Conservation (phyloP, 345 rosid genomes). For the Isatis tinctoria region DNA sequence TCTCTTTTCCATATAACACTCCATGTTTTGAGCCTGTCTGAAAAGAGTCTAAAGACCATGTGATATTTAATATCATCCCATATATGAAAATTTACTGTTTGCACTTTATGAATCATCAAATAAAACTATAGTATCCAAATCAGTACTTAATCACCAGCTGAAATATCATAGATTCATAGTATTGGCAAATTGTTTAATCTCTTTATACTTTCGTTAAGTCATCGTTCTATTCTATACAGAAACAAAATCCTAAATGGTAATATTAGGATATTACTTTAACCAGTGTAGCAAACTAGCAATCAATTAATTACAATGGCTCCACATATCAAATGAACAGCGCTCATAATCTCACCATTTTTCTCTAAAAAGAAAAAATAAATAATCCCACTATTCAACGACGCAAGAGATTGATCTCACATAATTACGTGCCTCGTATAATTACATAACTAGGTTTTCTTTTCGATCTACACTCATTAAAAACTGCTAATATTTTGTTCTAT, state of each 20-base stretch:
- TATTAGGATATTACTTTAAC: background rate
- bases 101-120: background rate
- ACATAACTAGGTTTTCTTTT: background rate
- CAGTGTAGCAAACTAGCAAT: background rate
- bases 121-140: background rate
- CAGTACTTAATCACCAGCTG: background rate
- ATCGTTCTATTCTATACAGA: background rate
- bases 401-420: background rate
- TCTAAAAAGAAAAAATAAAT: too few species aligned
- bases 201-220: background rate
- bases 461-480: background rate
- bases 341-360: background rate
- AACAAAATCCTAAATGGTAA: background rate
- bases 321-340: background rate
- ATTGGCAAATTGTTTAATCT: background rate
- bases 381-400: background rate
- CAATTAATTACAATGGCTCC: background rate
- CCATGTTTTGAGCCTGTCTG: slow-evolving; percentile 26
- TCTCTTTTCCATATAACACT: slow-evolving; percentile 18
- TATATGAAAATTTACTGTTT: background rate
- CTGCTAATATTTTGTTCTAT: background rate
- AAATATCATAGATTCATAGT: background rate
- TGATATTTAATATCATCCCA: background rate
- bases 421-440: background rate
- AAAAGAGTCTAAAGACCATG: slow-evolving; percentile 10